A percentile compares a stretch with the other conserved stretches of the same genome.
These are phyloP conservation scores for Astrothelium subdiscretum DNA, from an alignment of 495 filamentous ascomycete species.

Conservation along the genomic window DNA sequence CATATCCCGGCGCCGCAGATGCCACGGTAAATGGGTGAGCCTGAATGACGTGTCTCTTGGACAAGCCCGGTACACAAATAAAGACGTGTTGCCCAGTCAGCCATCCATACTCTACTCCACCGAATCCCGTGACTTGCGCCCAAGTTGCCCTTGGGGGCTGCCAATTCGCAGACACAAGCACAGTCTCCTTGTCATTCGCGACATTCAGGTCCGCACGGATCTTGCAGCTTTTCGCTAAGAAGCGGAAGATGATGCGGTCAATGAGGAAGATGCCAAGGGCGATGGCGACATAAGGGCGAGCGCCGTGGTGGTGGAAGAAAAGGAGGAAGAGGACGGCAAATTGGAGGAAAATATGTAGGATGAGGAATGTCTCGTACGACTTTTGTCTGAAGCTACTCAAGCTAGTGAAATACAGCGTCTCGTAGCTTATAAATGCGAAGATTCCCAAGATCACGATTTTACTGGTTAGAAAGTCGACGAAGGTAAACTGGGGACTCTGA, in stretches of 20 bases:
- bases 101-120: constrained; percentile 39
- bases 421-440: constrained; percentile 38
- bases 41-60: constrained; percentile 35
- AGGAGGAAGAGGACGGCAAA: constrained; percentile 39
- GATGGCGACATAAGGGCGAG: constrained; percentile 30
- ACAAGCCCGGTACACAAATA: constrained; percentile 41
- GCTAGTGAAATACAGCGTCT: constrained; percentile 40
- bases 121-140: not conserved
- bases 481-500: constrained; percentile 28
- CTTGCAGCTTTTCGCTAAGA: constrained; percentile 33
- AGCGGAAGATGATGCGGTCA: constrained; percentile 46
- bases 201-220: constrained; percentile 36
- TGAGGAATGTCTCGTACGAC: constrained; percentile 50
- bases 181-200: constrained; percentile 39
- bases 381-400: constrained; percentile 36
- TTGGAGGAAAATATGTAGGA: constrained; percentile 44
- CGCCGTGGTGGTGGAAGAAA: constrained; percentile 39
- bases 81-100: constrained; percentile 47
- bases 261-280: constrained; percentile 43
- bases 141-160: constrained; percentile 4
- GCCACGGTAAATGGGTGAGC: constrained; percentile 53
- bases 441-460: constrained; percentile 35
- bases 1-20: constrained; percentile 30
- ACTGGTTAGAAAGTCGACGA: constrained; percentile 29
- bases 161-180: constrained; percentile 33